These are phyloP conservation scores for Abelmoschus esculentus DNA, from an alignment of 345 rosid genomes.

Conservation along the genomic window DNA sequence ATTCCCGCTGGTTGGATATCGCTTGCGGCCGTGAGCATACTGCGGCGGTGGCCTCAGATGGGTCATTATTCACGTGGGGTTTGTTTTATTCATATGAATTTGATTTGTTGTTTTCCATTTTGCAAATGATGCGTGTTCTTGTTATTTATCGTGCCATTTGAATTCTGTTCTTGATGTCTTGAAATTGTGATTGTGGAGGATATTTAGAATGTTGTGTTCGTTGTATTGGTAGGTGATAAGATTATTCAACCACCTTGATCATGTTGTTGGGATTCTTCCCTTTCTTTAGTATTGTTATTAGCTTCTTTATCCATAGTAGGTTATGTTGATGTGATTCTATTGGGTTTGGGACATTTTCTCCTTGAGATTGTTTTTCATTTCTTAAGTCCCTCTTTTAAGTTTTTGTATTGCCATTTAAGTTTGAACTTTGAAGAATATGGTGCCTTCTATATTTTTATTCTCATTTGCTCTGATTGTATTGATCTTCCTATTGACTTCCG, in stretches of 20 bases:
- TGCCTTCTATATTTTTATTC: not conserved
- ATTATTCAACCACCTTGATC: too few relatives aligned
- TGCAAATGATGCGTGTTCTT: not conserved
- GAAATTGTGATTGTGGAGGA: not conserved
- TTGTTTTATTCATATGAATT: slow-evolving; percentile 1
- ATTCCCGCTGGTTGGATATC: slow-evolving; percentile 81
- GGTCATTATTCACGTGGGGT: slow-evolving; percentile 95
- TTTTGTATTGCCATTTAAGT: not conserved
- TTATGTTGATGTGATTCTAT: not conserved
- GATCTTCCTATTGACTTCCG: not conserved
- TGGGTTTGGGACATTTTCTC: not conserved
- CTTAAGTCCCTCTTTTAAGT: not conserved
- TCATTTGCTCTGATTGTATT: not conserved
- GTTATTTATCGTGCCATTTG: not conserved
- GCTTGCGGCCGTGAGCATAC: slow-evolving; percentile 95
- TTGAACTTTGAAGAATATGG: not conserved
- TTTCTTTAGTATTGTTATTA: too few relatives aligned
- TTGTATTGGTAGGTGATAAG: too few relatives aligned
- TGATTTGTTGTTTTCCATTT: slow-evolving; percentile 3
- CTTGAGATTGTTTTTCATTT: not conserved
- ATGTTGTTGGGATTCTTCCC: too few relatives aligned
- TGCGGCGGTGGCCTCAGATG: slow-evolving; percentile 93
- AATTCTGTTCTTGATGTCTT: not conserved
- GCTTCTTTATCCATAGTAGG: not conserved
- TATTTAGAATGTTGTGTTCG: not conserved